phyloP scores from a whole-genome alignment of 2,329 filamentous ascomycete species.

The Botryotinia globosa region DNA sequence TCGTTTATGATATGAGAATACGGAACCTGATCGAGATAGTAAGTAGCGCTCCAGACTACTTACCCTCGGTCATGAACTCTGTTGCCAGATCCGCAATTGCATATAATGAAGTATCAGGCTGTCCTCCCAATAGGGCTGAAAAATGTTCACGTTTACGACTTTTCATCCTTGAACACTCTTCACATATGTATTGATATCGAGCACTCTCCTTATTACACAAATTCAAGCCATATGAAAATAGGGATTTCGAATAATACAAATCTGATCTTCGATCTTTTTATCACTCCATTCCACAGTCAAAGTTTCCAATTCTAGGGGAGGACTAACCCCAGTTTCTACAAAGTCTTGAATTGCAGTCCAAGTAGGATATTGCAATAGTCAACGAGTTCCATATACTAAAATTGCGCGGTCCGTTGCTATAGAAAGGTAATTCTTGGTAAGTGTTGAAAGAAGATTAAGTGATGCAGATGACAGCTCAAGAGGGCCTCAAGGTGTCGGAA shows the following conservation, averaged over 20 bases:
- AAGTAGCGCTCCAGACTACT: not conserved
- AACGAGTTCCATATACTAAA: not conserved
- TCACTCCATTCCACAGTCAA: not conserved
- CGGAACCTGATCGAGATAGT: not conserved
- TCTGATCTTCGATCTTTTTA: not conserved
- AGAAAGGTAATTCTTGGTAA: not conserved
- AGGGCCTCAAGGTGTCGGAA: not conserved
- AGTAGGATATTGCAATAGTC: not conserved
- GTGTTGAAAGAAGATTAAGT: not conserved
- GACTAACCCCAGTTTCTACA: not conserved
- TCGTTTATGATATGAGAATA: not conserved
- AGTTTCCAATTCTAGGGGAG: not conserved
- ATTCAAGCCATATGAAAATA: not conserved
- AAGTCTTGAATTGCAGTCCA: not conserved
- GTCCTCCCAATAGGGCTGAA: conserved; percentile 41
- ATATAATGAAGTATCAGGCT: conserved; percentile 1
- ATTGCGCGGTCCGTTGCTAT: not conserved
- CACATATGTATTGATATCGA: conserved; percentile 40
- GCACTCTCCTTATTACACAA: not conserved
- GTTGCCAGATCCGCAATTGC: not conserved
- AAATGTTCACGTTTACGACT: conserved; percentile 61
- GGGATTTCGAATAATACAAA: not conserved
- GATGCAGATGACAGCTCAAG: not conserved
- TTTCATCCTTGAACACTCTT: conserved; percentile 52
- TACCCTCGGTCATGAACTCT: not conserved